phyloP scores from a whole-genome alignment of 1,284 basidiomycete species.

The Stereum hirsutum region DNA sequence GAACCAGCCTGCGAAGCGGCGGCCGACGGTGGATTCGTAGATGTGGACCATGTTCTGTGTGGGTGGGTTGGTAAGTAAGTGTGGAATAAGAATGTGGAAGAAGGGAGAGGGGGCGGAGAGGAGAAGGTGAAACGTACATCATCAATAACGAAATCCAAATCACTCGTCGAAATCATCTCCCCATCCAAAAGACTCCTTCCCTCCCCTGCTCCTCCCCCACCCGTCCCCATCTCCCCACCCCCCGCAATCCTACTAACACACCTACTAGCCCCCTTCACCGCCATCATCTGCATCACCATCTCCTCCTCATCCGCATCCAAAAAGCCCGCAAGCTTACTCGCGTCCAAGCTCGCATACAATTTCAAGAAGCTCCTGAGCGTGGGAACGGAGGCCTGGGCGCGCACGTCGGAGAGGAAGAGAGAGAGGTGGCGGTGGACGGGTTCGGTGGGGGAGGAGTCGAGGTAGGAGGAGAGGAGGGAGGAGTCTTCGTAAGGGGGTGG shows the following conservation, averaged over 20 bases:
- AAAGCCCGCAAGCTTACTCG: conserved; percentile 88
- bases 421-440: conserved; percentile 79
- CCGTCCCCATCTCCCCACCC: too few relatives aligned
- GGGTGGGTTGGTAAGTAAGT: background rate
- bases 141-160: conserved; percentile 93
- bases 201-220: too few relatives aligned
- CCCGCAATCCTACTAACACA: conserved; percentile 57
- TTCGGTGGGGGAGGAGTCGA: conserved; percentile 46
- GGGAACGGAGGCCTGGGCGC: conserved; percentile 70
- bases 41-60: conserved; percentile 90
- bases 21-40: conserved; percentile 85
- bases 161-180: conserved; percentile 82
- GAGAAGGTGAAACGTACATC: conserved; percentile 73
- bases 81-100: background rate
- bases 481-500: conserved; percentile 89
- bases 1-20: conserved; percentile 95
- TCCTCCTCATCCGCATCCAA: conserved; percentile 88
- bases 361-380: conserved; percentile 90
- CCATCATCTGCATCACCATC: conserved; percentile 94
- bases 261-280: conserved; percentile 84
- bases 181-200: conserved; percentile 74
- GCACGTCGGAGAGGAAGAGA: conserved; percentile 78
- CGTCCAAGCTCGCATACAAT: conserved; percentile 90
- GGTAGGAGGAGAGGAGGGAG: conserved; percentile 48
- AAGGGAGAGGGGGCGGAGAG: background rate